Percentiles rank a stretch among this genome's conserved stretches.
These are phyloP conservation scores for Pseudogymnoascus destructans DNA, from an alignment of 2,329 filamentous ascomycete species.

Conservation along the genomic window DNA sequence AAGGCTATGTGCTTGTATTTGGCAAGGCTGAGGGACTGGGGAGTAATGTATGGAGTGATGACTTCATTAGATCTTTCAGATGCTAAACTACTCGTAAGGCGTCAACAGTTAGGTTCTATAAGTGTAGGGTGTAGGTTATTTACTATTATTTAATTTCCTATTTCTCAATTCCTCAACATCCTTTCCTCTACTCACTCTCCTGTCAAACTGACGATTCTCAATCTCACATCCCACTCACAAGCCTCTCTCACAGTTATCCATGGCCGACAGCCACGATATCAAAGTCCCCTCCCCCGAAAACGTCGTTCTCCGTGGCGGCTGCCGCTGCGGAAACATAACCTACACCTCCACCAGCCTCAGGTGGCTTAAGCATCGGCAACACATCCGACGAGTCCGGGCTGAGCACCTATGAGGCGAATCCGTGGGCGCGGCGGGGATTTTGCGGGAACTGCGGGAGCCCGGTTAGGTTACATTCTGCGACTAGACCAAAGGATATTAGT, in stretches of 20 bases:
- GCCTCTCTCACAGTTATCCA: not conserved
- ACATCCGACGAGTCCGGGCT: conserved; percentile 13
- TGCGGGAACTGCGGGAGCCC: conserved; percentile 35
- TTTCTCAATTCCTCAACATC: not conserved
- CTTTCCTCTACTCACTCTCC: not conserved
- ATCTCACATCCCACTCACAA: not conserved
- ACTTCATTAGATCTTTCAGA: conserved; percentile 14
- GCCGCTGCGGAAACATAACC: conserved; percentile 31
- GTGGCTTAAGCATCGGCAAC: not conserved
- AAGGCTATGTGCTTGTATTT: not conserved
- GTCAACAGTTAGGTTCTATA: not conserved
- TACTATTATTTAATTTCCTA: not conserved
- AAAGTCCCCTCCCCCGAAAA: not conserved
- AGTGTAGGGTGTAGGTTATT: not conserved
- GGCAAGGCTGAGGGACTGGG: not conserved
- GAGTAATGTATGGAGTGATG: not conserved
- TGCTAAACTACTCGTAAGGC: conserved; percentile 11
- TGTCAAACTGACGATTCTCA: not conserved
- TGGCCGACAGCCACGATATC: not conserved
- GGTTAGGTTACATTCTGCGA: conserved; percentile 32
- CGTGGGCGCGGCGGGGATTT: conserved; percentile 29
- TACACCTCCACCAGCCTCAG: conserved; percentile 28
- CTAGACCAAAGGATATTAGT: conserved; percentile 23
- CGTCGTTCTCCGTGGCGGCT: conserved; percentile 29
- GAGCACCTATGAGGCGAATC: conserved; percentile 27